Conservation (phyloP, 306 rosid genomes). For the Castanea crenata region DNA sequence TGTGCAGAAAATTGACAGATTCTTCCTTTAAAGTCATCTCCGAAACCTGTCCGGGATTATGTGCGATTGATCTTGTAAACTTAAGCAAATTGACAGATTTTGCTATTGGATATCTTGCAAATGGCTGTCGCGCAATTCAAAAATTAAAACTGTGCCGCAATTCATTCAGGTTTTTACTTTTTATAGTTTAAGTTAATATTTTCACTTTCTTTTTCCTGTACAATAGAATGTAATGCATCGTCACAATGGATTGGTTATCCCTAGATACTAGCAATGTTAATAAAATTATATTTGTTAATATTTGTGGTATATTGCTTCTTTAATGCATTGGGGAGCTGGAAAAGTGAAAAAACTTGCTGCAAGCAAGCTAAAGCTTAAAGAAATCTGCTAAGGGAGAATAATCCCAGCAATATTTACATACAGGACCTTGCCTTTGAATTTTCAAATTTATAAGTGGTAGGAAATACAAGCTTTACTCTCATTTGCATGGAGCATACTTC, state of each 20-base stretch:
- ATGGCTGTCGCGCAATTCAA: conserved; percentile 52
- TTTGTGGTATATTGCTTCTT: no score
- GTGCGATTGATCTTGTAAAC: conserved; percentile 52
- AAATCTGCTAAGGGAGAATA: no score
- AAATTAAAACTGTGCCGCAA: conserved; percentile 57
- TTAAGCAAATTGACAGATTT: conserved; percentile 61
- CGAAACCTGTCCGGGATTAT: conserved; percentile 52
- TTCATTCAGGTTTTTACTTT: conserved; percentile 61
- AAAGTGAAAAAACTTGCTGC: no score
- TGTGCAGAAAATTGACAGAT: conserved; percentile 74
- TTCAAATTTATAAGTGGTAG: no score
- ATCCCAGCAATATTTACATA: no score
- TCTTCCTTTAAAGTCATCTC: conserved; percentile 62
- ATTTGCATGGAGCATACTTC: no score
- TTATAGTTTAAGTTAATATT: not conserved
- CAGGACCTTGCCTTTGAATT: no score
- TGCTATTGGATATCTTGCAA: conserved; percentile 60
- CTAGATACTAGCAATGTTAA: not conserved
- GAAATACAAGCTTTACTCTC: no score
- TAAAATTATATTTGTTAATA: no score
- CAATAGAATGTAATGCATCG: not conserved
- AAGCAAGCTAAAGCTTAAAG: no score
- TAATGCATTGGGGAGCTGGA: no score
- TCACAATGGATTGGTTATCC: conserved; percentile 1
- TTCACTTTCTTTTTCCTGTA: not conserved